Evolutionary conservation across 2,329 filamentous ascomycete species (phyloP).

Genomic region (Tolypocladium paradoxum): DNA sequence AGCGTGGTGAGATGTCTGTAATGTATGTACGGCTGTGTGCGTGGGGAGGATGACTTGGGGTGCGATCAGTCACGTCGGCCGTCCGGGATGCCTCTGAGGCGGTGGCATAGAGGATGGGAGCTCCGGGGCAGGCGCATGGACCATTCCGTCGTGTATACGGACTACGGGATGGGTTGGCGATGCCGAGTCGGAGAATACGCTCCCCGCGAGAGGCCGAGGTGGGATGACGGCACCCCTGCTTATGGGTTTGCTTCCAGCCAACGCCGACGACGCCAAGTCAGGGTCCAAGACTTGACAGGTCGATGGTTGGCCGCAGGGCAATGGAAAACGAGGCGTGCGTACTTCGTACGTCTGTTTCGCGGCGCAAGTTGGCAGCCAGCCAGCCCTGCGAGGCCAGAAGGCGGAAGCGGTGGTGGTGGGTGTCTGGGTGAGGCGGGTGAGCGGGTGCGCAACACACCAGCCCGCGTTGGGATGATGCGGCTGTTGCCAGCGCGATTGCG

Average conservation of each 20-base stretch:
- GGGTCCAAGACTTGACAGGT: background rate
- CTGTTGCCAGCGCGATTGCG: background rate
- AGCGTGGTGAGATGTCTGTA: background rate
- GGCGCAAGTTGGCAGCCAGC: background rate
- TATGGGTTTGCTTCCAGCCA: background rate
- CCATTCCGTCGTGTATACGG: background rate
- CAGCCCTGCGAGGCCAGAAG: background rate
- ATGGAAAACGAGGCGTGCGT: background rate
- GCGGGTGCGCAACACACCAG: background rate
- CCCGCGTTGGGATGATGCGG: background rate
- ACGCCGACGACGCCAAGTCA: background rate
- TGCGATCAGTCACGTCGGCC: background rate
- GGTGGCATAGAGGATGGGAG: background rate
- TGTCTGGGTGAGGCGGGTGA: background rate
- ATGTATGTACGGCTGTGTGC: background rate
- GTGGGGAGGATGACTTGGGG: background rate
- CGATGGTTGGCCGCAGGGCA: background rate
- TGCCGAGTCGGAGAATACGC: background rate
- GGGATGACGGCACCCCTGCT: background rate
- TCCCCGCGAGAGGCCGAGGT: background rate
- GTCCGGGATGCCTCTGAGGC: background rate
- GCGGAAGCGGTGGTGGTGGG: background rate
- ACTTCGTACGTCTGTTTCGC: background rate
- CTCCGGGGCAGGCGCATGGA: background rate
- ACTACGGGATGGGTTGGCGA: background rate